phyloP scores from a whole-genome alignment of 768 basidiomycete genomes.

The Lyophyllum decastes region DNA sequence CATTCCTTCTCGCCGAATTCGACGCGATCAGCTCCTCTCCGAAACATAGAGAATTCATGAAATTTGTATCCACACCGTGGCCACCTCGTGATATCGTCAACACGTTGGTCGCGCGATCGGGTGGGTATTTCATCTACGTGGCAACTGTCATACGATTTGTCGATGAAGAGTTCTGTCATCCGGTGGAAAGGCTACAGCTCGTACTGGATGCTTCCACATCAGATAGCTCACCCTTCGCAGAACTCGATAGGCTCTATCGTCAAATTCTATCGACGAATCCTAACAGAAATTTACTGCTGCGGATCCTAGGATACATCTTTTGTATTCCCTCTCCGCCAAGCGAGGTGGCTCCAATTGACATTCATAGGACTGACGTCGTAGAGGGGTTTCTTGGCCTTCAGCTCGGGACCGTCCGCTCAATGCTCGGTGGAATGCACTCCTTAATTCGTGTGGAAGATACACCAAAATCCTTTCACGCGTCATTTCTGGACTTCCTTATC shows the following conservation, averaged over 20 bases:
- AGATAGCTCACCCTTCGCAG: background rate
- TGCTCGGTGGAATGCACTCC: conserved; percentile 1
- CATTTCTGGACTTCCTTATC: background rate
- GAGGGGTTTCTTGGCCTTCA: background rate
- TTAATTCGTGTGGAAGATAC: background rate
- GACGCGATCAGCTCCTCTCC: background rate
- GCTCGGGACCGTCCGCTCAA: background rate
- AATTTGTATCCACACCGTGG: background rate
- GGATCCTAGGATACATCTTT: background rate
- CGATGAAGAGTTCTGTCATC: background rate
- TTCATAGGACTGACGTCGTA: background rate
- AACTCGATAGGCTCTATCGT: conserved; percentile 2
- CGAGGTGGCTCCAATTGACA: background rate
- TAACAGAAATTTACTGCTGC: background rate
- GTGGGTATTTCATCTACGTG: conserved; percentile 7
- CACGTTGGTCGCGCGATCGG: background rate
- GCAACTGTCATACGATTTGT: conserved; percentile 1
- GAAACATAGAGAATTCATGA: conserved; percentile 1
- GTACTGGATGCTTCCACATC: background rate
- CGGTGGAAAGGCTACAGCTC: background rate
- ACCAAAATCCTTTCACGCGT: background rate
- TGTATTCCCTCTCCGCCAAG: background rate
- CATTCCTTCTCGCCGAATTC: background rate
- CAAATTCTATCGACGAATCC: background rate
- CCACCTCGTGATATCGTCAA: background rate